Conservation (phyloP, 2,329 filamentous ascomycete species). For the Ophiostoma pallidulum region DNA sequence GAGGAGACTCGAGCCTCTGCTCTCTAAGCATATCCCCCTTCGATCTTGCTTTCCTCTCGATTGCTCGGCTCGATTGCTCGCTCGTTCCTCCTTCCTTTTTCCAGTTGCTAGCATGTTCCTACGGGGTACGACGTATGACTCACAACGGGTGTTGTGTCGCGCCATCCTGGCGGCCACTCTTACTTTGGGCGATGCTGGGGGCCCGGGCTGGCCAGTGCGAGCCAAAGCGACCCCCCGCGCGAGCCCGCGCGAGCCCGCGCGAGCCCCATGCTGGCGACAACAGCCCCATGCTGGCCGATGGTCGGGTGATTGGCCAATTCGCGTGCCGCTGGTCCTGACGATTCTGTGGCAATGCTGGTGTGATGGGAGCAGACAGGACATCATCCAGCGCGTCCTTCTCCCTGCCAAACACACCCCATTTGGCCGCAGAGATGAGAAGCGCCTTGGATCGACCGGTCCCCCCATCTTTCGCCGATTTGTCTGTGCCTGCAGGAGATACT, state of each 20-base stretch:
- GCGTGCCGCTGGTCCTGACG: neutral
- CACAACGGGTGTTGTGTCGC: neutral
- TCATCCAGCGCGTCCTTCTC: no score
- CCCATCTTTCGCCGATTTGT: no score
- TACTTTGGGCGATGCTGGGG: neutral
- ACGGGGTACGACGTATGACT: no score
- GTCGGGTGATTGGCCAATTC: constrained; percentile 9
- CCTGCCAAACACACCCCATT: no score
- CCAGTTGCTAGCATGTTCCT: neutral
- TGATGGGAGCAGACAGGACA: neutral
- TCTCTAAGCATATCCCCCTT: neutral
- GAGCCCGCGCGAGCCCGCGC: neutral
- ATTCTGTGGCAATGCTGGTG: constrained; percentile 1
- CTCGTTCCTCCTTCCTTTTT: neutral
- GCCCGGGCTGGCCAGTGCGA: neutral
- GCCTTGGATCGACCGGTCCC: no score
- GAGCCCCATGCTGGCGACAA: neutral
- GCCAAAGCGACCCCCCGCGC: no score
- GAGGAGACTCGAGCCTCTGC: neutral
- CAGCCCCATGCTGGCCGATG: neutral
- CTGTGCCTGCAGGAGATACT: no score
- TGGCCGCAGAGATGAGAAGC: no score
- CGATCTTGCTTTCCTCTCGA: neutral
- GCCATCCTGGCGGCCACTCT: neutral
- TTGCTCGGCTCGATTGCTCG: neutral